These are phyloP conservation scores for Lolium rigidum DNA, from an alignment of 176 grass and related monocot genomes.

Conservation along the genomic window DNA sequence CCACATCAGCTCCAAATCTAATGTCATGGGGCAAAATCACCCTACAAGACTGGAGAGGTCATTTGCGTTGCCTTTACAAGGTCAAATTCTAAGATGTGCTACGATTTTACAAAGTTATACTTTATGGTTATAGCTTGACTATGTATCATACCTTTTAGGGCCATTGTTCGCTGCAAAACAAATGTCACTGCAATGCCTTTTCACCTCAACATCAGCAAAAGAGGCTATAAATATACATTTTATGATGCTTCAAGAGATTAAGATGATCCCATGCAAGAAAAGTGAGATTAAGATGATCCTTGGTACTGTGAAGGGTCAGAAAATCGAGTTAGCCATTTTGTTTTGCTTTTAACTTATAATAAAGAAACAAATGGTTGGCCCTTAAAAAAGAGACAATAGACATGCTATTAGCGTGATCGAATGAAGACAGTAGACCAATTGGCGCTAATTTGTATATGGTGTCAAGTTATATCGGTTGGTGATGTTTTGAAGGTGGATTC, in stretches of 20 bases:
- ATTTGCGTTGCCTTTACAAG: background rate
- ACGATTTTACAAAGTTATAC: background rate
- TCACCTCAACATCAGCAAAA: background rate
- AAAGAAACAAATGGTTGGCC: background rate
- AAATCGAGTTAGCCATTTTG: background rate
- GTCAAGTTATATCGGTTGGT: conserved; percentile 1
- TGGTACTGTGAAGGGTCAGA: conserved; percentile 17
- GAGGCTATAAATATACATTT: background rate
- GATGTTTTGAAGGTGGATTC: background rate
- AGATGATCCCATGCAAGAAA: background rate
- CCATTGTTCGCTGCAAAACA: background rate
- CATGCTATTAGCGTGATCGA: background rate
- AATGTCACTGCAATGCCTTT: background rate
- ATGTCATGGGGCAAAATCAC: background rate
- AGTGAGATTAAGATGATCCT: background rate
- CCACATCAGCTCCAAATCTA: background rate
- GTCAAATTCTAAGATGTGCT: background rate
- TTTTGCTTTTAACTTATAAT: background rate
- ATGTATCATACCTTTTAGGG: background rate
- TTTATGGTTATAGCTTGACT: background rate
- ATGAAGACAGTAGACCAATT: background rate
- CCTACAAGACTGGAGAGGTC: background rate
- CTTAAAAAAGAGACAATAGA: background rate
- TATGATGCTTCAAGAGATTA: background rate
- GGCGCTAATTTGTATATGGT: background rate